Base-by-base conservation (phyloP, 2,329 filamentous ascomycete genomes). In the Cordyceps javanica region DNA sequence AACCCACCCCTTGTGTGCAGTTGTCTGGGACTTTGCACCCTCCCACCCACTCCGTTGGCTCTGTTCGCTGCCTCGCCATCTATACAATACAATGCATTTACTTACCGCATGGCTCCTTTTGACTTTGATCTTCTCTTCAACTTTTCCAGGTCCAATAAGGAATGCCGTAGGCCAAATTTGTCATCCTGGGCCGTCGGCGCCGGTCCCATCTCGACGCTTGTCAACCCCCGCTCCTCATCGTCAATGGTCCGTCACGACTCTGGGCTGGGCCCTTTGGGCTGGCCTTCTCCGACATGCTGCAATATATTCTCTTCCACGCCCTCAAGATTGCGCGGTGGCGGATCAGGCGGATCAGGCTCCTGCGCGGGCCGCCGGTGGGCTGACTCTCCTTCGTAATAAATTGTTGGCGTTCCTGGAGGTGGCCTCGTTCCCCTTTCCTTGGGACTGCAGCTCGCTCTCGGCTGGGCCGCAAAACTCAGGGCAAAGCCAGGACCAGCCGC, bases 291-390 rank as follows among this genome's bases (percentile, higher is more conserved):
- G 25, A 46, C 44, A n/a, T 57, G 25, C 36, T 49, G 34, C 45
- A 50, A n/a, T 50, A 23, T 50, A 41, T 50, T 50, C 36, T 3
- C n/a, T 46, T 36, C 34, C 54, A 57, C 54, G 45, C 54, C 54
- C 44, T 49, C 54, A 50, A 57, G 54, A 57, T 57, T 57, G 45
- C 44, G 45, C 44, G 54, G 54, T 57, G 54, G 54, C 54, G 54
- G 54, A 57, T 50, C 54, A 57, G 44, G 44, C 54, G 54, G 54
- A 57, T 49, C 44, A 57, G 54, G 45, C 45, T 49, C 54, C 54
- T 57, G 44, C 54, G 54, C 44, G 45, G 32, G 44, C 45, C 38
- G 54, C 54, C 2, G 45, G 54, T 50, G 54, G 44, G 54, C 54
- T 50, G 45, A 49, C 45, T 41, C 32, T 50, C 7, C 13, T 25